Conservation (phyloP, 225 moss, liverwort and hornwort genomes). For the Neckera pumila region DNA sequence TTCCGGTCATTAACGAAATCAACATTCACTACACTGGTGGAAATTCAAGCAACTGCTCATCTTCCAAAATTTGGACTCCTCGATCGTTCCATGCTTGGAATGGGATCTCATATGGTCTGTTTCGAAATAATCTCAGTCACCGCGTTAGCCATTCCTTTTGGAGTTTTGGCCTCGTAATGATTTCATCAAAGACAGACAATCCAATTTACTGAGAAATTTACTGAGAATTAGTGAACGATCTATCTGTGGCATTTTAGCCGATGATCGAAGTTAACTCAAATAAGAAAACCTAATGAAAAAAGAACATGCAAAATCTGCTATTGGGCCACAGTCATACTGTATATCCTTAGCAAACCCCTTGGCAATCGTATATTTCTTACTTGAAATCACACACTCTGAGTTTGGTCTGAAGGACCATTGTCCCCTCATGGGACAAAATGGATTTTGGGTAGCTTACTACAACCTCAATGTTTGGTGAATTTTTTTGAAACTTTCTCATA, state of each 20-base stretch:
- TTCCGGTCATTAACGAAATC: background rate
- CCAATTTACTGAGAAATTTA: background rate
- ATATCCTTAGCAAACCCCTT: background rate
- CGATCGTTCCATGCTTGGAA: background rate
- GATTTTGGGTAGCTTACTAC: no score
- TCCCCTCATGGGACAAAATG: no score
- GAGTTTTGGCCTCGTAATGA: background rate
- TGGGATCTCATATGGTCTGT: background rate
- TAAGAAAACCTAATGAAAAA: background rate
- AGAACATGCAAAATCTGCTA: background rate
- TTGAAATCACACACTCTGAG: no score
- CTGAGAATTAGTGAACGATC: no score
- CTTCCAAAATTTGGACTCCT: background rate
- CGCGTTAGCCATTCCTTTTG: background rate
- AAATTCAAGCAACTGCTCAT: background rate
- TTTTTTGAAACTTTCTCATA: no score
- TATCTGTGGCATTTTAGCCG: background rate
- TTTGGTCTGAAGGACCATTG: no score
- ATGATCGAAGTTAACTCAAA: background rate
- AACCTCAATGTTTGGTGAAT: no score
- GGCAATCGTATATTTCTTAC: background rate
- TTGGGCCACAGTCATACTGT: background rate
- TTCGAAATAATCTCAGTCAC: background rate
- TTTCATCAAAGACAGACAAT: background rate
- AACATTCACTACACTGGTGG: background rate